Percentiles rank a stretch among this genome's conserved stretches.
These are phyloP conservation scores for Populus hybrid DNA, from an alignment of 441 rosid species.

Conservation along the genomic window DNA sequence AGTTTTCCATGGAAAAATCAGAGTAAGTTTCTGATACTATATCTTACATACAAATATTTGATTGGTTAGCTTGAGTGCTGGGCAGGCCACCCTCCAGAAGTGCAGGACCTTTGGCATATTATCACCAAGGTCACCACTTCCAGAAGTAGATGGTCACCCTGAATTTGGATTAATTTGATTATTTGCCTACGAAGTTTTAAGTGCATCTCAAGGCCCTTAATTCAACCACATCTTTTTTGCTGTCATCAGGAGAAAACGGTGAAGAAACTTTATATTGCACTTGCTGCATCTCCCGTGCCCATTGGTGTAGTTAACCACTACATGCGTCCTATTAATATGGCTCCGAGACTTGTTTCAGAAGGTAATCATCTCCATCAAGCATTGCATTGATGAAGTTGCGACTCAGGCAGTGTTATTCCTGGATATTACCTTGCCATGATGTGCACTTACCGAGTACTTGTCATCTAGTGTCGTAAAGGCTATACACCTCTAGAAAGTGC, in stretches of 20 bases:
- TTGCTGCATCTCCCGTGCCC: slow-evolving; percentile 69
- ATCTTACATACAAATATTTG: not conserved
- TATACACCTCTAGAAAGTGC: not conserved
- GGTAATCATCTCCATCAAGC: slow-evolving; percentile 37
- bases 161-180: not conserved
- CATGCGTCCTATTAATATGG: slow-evolving; percentile 76
- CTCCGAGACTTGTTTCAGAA: slow-evolving; percentile 81
- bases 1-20: slow-evolving; percentile 64
- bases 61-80: not conserved
- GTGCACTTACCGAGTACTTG: not conserved
- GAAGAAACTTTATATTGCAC: slow-evolving; percentile 83
- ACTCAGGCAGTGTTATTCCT: not conserved
- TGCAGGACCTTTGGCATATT: not conserved
- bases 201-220: slow-evolving; percentile 3
- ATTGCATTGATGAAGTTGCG: not conserved
- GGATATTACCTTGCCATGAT: not conserved
- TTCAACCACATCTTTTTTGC: not conserved
- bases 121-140: not conserved
- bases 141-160: not conserved
- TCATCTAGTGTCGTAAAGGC: not conserved
- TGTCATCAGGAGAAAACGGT: slow-evolving; percentile 59
- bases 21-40: slow-evolving; percentile 40
- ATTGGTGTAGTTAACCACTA: slow-evolving; percentile 71
- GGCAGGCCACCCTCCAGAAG: not conserved
- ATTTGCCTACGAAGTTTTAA: not conserved